Conservation (phyloP, 192 early-diverging fungal species). For the Globomyces pollinis-pini region DNA sequence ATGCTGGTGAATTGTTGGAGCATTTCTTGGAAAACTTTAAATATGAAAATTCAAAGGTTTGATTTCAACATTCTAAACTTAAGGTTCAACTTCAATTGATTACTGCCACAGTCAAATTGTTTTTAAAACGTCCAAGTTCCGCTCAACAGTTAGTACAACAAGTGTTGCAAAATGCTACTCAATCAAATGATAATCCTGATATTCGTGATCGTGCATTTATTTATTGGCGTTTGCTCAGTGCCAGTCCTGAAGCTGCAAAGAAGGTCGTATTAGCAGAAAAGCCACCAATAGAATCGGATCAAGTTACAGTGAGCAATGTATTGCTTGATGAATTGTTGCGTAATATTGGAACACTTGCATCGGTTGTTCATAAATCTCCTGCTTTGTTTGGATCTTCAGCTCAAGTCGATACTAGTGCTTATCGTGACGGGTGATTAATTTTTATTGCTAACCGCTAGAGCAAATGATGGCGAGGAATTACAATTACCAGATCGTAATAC, state of each 20-base stretch:
- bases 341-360: constrained; percentile 82
- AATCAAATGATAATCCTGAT: constrained; percentile 88
- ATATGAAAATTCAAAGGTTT: constrained; percentile 70
- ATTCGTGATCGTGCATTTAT: constrained; percentile 93
- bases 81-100: constrained; percentile 92
- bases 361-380: constrained; percentile 92
- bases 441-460: constrained; percentile 33
- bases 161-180: constrained; percentile 80
- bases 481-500: constrained; percentile 18
- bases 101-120: constrained; percentile 86
- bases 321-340: constrained; percentile 81
- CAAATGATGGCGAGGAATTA: constrained; percentile 28
- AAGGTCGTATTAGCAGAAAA: constrained; percentile 84
- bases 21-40: constrained; percentile 78
- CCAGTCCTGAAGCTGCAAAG: constrained; percentile 89
- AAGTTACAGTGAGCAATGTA: constrained; percentile 52
- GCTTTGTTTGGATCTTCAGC: constrained; percentile 54
- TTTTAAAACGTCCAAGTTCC: constrained; percentile 80
- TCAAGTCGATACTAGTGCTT: constrained; percentile 37
- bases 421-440: not conserved
- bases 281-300: constrained; percentile 72
- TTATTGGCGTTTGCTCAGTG: constrained; percentile 94
- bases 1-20: constrained; percentile 69
- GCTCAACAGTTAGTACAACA: constrained; percentile 82
- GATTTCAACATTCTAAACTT: no score